Evolutionary conservation across 768 basidiomycete genomes (phyloP), one percentile per base, ranked within the genome.

Genomic region (Termitomyces sp.): DNA sequence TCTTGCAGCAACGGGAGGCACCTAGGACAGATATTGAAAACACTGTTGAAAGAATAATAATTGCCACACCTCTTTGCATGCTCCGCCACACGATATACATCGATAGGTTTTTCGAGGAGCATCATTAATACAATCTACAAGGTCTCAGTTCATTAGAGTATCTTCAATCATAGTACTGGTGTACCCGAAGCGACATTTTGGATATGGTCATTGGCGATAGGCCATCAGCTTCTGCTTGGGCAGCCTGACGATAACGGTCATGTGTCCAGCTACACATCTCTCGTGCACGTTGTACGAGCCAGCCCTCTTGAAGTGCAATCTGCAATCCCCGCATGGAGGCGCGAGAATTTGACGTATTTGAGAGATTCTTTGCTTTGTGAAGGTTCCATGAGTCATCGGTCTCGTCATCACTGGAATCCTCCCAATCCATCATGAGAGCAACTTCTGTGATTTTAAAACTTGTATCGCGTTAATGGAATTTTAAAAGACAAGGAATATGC

Each of bases 231-330:
- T 88, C 86, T 4, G 79, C 80, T 63, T 85, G 82, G 9, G 85
- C 86, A 10, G 88, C 88, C 69, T 88, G 87, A 9, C 87, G 80
- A 70, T 88, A 91, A 48, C 87, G 77, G 67, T 89, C 88, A 69
- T 91, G 88, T 4, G 85, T 76, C 70, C 89, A 88, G 64, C 82
- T 85, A 70, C 86, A 88, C 87, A 89, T 88, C 64, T 89, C 88
- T 38, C 88, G 75, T 4, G 86, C 88, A 51, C 85, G 75, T 58
- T 87, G 85, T 6, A 87, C 82, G 10, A 91, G 75, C 88, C 88
- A 91, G 1, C 89, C 89, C 68, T 89, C 88, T 1, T 82, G 72
- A 20, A 89, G 79, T 1, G 87, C 88, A 18, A 79, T 69, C 67
- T 89, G 87, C 38, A 88, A 73, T 4, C 87, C 88, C 23, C 82